phyloP scores from a whole-genome alignment of 306 rosid species.

The Dryas drummondii region DNA sequence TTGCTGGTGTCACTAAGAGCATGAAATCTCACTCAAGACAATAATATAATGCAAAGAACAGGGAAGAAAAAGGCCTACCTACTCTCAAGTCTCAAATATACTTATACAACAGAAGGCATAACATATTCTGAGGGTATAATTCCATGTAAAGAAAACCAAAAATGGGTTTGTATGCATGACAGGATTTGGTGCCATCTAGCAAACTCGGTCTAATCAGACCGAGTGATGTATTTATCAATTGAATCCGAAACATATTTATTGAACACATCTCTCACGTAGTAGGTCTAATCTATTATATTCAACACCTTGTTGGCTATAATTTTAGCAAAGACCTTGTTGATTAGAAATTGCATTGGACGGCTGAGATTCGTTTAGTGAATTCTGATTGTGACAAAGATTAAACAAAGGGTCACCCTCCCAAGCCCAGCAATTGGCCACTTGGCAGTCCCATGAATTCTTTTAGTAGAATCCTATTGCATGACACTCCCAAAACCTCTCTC shows the following conservation, averaged over 20 bases:
- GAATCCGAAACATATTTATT: background rate
- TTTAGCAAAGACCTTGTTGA: background rate
- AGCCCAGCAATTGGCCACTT: background rate
- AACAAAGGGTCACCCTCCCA: background rate
- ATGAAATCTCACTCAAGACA: conserved; percentile 31
- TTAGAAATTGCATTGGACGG: background rate
- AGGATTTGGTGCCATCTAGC: conserved; percentile 15
- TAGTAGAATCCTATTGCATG: conserved; percentile 24
- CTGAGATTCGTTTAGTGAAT: background rate
- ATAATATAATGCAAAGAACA: conserved; percentile 26
- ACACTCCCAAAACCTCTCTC: conserved; percentile 8
- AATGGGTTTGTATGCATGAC: background rate
- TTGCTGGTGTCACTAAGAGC: conserved; percentile 36
- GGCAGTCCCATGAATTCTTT: conserved; percentile 23
- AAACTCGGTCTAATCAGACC: background rate
- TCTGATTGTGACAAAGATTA: background rate
- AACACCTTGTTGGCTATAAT: background rate
- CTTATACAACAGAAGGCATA: background rate
- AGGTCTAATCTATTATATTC: too few species aligned
- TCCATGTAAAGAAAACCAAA: conserved; percentile 13
- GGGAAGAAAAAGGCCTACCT: conserved; percentile 12
- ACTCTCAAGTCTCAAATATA: background rate
- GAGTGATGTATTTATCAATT: background rate
- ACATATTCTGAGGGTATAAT: conserved; percentile 19
- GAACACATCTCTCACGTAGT: too few species aligned